phyloP scores from a whole-genome alignment of 192 early-diverging fungal genomes.

The Coemansia sp. region DNA sequence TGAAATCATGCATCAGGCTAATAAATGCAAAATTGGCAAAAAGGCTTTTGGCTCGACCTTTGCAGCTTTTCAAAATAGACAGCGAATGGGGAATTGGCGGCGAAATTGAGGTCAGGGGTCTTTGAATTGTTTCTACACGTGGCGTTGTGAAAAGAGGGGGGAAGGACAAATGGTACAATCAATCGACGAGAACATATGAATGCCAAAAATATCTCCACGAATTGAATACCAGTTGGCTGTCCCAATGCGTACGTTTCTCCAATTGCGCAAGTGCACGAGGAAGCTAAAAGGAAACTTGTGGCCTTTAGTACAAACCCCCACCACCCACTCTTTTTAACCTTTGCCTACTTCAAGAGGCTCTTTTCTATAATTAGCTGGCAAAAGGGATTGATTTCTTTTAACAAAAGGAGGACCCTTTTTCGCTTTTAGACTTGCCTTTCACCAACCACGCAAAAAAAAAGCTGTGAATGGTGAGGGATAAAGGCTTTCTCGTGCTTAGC shows the following conservation, averaged over 20 bases:
- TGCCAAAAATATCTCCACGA: not conserved
- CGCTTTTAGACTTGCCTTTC: slow-evolving; percentile 3
- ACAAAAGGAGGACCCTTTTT: slow-evolving; percentile 9
- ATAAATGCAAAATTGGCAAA: not conserved
- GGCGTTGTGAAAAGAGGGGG: not conserved
- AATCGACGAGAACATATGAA: not conserved
- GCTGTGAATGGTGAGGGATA: not conserved
- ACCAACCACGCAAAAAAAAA: slow-evolving; percentile 3
- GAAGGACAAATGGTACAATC: not conserved
- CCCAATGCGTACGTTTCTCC: not conserved
- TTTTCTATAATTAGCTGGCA: not conserved
- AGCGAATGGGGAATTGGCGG: not conserved
- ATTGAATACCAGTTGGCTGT: not conserved
- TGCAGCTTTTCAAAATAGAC: not conserved
- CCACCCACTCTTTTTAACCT: not conserved
- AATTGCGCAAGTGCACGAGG: not conserved
- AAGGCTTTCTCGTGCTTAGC: not conserved
- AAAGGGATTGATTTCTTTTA: not conserved
- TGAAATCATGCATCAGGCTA: not conserved
- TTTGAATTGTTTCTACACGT: not conserved
- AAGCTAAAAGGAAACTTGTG: not conserved
- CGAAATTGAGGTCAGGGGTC: not conserved
- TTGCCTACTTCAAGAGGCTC: not conserved
- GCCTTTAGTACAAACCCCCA: not conserved
- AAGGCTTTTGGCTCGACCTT: not conserved